Evolutionary conservation across 163 green algal genomes (phyloP), one percentile per base, ranked within the genome.

Genomic region (Volvox carteri): DNA sequence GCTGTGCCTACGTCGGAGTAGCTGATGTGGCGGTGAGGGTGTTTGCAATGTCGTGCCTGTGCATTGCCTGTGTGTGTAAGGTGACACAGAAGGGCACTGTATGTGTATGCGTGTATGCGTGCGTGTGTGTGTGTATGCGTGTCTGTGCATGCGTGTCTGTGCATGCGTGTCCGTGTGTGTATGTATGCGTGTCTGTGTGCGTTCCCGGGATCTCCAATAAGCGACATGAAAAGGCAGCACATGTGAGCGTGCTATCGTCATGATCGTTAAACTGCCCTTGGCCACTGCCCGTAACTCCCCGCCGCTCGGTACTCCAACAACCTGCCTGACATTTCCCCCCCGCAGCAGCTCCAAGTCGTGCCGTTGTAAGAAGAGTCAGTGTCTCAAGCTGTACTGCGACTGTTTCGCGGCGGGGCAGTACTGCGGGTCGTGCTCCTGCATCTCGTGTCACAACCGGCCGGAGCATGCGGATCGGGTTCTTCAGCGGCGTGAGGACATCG

Each of bases 351-450:
- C 19, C 70, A 84, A 77, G 41, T 89, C 84, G 14, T 95, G 93
- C 85, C 86, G 91, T 77, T 95, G 93, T 86, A 94, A 93, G 86
- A 93, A 92, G 86, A 92, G 83, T 70, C 88, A 94, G 85, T 95
- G 93, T 84, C 89, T 95, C 0, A 95, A 95, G 88, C 91, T 94
- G 68, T 95, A 95, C 90, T 95, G 93, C 84, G 93, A 95, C 87
- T 95, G 93, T 86, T 95, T 95, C 78, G 84, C 91, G 8, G 89
- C 74, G 16, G 84, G 84, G 9, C 52, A 77, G 48, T 92, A 62
- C 44, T 90, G 89, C 78, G 50, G 56, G 41, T 30, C 48, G 28
- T 92, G 89, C 85, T 78, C 85, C 42, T 92, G 89, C 70, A 6
- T 42, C 16, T 41, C 41, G 28, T 92, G 89, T 72, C 46, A 78